Base-by-base conservation (phyloP, 2,329 filamentous ascomycete genomes). In the Metarhizium brunneum region DNA sequence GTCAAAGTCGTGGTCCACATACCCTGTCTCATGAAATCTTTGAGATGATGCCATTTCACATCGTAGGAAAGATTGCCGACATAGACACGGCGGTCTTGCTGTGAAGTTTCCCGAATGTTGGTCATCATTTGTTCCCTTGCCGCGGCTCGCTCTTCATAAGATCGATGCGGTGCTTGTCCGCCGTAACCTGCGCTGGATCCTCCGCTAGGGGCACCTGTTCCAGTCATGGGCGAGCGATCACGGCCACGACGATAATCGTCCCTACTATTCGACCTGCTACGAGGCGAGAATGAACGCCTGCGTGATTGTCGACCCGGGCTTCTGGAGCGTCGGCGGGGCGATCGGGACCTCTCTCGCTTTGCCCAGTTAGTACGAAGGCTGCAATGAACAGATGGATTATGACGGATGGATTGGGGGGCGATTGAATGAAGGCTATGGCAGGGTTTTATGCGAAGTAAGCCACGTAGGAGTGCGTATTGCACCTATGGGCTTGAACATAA, bases 11-110 rank as follows among this genome's bases (percentile, higher is more conserved):
- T 30, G 25, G 14, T 60, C 62, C 64, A 63, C 87, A 79, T 80
- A 97, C 94, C 92, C 85, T 96, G 90, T 83, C 94, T 88, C 94
- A 99, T 99, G 72, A 97, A 97, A 79, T 99, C 94, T 80, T 99
- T 99, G 61, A 99, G 84, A 69, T 97, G 94, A 79, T 97, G 92
- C 94, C 94, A 99, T 80, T 99, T 99, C 73, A 99, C 94, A 80
- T 99, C 94, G 79, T 99, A 99, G 52, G 92, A 94, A 65, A 99
- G 82, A 72, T 99, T 99, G 75, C 94, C 94, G 71, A 99, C 94
- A 73, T 99, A 99, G 83, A 99, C 94, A 64, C 94, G 92, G 69
- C 94, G 92, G 81, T 99, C 94, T 76, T 99, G 94, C 73, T 97
- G 94, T 59, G 94, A 97, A 49, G 89, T 88, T 69, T 97, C 94